Conservation (phyloP, 2,329 filamentous ascomycete species). For the Dichotomopilus funicola region DNA sequence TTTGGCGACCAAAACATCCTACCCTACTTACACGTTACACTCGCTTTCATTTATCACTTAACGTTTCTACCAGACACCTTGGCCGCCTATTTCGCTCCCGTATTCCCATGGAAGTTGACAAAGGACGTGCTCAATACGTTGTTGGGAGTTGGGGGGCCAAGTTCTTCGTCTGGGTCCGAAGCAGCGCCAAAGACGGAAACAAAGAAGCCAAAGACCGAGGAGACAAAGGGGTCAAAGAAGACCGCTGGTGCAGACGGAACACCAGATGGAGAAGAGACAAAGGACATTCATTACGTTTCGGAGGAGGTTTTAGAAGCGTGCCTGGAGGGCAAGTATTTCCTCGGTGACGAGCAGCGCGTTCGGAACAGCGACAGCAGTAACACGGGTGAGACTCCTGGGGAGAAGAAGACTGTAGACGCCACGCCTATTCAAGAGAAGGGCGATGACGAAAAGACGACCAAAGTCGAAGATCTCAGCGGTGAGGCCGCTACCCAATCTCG, state of each 20-base stretch:
- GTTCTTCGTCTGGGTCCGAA: not conserved
- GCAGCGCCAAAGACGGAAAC: not conserved
- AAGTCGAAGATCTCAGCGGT: not conserved
- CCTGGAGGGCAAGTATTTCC: slow-evolving; percentile 38
- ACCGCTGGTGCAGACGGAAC: too few species aligned
- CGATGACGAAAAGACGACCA: not conserved
- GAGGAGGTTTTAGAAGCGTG: slow-evolving; percentile 27
- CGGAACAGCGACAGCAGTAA: slow-evolving; percentile 16
- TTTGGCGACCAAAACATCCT: not conserved
- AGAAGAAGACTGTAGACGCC: not conserved
- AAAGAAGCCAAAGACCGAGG: too few species aligned
- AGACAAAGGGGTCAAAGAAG: too few species aligned
- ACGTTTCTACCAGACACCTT: slow-evolving; percentile 37
- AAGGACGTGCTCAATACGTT: slow-evolving; percentile 34
- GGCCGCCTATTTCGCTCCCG: slow-evolving; percentile 33
- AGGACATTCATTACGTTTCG: not conserved
- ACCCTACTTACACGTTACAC: not conserved
- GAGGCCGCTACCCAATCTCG: not conserved
- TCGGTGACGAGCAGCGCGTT: slow-evolving; percentile 33
- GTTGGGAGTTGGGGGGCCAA: slow-evolving; percentile 15
- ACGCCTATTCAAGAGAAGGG: not conserved
- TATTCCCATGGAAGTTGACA: slow-evolving; percentile 35
- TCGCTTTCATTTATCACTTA: slow-evolving; percentile 52
- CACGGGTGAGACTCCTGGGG: not conserved
- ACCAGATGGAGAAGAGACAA: too few species aligned